Evolutionary conservation across 1,284 basidiomycete genomes (phyloP).

Genomic region (Sanghuangporus baumii): DNA sequence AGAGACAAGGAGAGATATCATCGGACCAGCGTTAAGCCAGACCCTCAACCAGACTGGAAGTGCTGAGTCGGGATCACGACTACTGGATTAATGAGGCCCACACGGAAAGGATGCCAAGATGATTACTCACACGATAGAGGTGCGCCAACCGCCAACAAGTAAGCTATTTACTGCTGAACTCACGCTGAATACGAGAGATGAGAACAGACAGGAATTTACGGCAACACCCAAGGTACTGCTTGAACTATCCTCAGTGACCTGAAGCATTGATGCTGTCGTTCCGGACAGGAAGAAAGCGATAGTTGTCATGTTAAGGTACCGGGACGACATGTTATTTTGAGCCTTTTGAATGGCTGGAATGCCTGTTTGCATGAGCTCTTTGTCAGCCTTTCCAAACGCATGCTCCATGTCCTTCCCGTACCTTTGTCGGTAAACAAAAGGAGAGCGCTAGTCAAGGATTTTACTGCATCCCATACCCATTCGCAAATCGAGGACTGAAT

Average conservation of each 20-base stretch:
- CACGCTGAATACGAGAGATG: slow-evolving; percentile 4
- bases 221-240: not conserved
- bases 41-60: not conserved
- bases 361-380: not conserved
- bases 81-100: not conserved
- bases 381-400: not conserved
- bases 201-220: not conserved
- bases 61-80: not conserved
- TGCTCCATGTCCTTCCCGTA: not conserved
- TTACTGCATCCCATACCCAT: not conserved
- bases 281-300: slow-evolving; percentile 6
- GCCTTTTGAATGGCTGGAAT: not conserved
- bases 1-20: slow-evolving; percentile 1
- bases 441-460: not conserved
- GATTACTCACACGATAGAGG: not conserved
- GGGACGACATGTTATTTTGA: not conserved
- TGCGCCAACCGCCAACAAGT: not conserved
- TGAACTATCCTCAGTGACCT: not conserved
- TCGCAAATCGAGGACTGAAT: not conserved
- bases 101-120: not conserved
- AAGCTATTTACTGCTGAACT: slow-evolving; percentile 4
- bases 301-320: slow-evolving; percentile 8
- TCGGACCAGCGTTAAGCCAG: slow-evolving; percentile 4
- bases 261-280: slow-evolving; percentile 3
- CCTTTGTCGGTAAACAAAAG: not conserved